Conservation (phyloP, 1,139 yeast species). For the Pichia kudriavzevii region DNA sequence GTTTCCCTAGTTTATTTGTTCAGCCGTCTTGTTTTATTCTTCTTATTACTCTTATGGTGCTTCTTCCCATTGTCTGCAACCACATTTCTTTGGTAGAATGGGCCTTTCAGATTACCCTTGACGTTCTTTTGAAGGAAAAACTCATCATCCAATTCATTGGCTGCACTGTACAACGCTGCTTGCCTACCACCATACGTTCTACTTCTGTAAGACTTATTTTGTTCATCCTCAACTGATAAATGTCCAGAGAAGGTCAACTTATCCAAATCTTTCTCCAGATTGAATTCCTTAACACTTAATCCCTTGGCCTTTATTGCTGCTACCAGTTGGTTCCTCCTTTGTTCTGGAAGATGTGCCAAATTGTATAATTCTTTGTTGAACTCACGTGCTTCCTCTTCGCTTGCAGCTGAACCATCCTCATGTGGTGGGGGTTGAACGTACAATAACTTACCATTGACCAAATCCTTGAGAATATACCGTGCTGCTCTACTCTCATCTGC, state of each 20-base stretch:
- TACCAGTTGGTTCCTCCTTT: slow-evolving; percentile 69
- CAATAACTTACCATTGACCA: slow-evolving; percentile 83
- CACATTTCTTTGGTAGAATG: slow-evolving; percentile 56
- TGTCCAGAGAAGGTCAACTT: slow-evolving; percentile 76
- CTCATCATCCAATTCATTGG: slow-evolving; percentile 75
- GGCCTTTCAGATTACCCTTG: slow-evolving; percentile 56
- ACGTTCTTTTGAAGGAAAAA: slow-evolving; percentile 66
- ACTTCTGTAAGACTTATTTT: slow-evolving; percentile 35
- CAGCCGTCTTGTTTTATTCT: slow-evolving; percentile 26
- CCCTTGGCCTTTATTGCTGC: slow-evolving; percentile 53
- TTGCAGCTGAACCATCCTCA: slow-evolving; percentile 38
- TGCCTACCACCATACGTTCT: slow-evolving; percentile 67
- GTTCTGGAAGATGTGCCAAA: slow-evolving; percentile 56
- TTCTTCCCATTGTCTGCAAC: slow-evolving; percentile 43
- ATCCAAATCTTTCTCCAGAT: slow-evolving; percentile 61
- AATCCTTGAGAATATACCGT: slow-evolving; percentile 86
- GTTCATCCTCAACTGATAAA: slow-evolving; percentile 41
- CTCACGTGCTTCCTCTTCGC: slow-evolving; percentile 45
- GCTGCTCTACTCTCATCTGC: slow-evolving; percentile 97
- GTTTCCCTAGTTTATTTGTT: neutral
- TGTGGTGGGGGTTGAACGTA: slow-evolving; percentile 87
- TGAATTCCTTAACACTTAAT: slow-evolving; percentile 44
- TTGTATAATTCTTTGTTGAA: slow-evolving; percentile 73
- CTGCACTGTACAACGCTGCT: slow-evolving; percentile 69
- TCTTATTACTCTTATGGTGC: slow-evolving; percentile 73